Percentiles rank a stretch among this genome's conserved stretches.
phyloP scores from a whole-genome alignment of 306 rosid species.

The Hylodesmum podocarpum region DNA sequence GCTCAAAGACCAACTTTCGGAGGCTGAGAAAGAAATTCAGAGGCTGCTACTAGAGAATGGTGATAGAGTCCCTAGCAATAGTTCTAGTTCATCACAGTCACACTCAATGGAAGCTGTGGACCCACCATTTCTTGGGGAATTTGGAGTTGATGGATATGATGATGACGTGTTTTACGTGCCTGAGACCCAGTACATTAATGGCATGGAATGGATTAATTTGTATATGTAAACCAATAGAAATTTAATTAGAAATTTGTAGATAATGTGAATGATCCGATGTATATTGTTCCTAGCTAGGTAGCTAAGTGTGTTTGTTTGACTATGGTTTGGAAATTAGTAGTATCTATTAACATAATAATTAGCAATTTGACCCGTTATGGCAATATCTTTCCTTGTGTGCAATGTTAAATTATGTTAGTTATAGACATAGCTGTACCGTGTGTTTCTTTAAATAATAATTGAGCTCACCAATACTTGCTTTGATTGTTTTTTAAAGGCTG shows the following conservation, averaged over 20 bases:
- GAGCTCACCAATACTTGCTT: not conserved
- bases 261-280: slow-evolving; percentile 52
- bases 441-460: slow-evolving; percentile 19
- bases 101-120: slow-evolving; percentile 54
- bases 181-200: slow-evolving; percentile 39
- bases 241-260: slow-evolving; percentile 47
- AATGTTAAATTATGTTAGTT: not conserved
- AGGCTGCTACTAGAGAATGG: slow-evolving; percentile 38
- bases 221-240: slow-evolving; percentile 36
- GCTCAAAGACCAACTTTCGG: slow-evolving; percentile 57
- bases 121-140: slow-evolving; percentile 64
- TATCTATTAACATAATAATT: slow-evolving; percentile 41
- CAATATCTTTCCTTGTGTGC: not conserved
- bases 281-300: slow-evolving; percentile 26
- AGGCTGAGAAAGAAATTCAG: slow-evolving; percentile 65
- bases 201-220: slow-evolving; percentile 66
- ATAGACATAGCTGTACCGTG: not conserved
- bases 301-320: slow-evolving; percentile 43
- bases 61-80: slow-evolving; percentile 51
- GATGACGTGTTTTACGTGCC: slow-evolving; percentile 48
- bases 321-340: slow-evolving; percentile 34
- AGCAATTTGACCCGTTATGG: slow-evolving; percentile 7
- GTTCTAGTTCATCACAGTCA: slow-evolving; percentile 48
- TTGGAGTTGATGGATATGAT: slow-evolving; percentile 55
- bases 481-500: not conserved